A percentile compares a stretch with the other conserved stretches of the same genome.
Evolutionary conservation across 2,329 filamentous ascomycete genomes (phyloP).

Genomic region (Hawksworthiomyces lignivorus): DNA sequence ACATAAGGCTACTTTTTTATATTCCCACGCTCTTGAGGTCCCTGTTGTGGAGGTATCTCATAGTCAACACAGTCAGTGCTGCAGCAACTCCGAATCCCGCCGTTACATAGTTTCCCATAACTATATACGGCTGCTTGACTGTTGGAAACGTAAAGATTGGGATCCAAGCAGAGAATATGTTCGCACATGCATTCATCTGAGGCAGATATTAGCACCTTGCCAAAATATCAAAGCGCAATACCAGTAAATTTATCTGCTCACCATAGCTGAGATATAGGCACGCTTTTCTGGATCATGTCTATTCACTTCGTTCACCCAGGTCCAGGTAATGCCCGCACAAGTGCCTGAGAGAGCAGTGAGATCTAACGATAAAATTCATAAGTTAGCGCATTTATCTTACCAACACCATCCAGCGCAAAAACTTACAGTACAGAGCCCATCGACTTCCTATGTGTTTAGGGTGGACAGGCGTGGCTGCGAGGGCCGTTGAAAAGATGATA

Average conservation of each 20-base stretch:
- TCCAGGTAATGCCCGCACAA: slow-evolving; percentile 20
- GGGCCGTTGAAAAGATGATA: slow-evolving; percentile 19
- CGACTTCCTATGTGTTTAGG: slow-evolving; percentile 15
- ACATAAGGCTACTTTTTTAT: background rate
- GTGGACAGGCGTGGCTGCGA: slow-evolving; percentile 20
- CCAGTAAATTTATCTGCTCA: too few relatives aligned
- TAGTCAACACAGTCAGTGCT: slow-evolving; percentile 13
- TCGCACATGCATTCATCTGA: slow-evolving; percentile 23
- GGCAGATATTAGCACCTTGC: too few relatives aligned
- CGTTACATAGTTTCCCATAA: slow-evolving; percentile 22
- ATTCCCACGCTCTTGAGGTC: too few relatives aligned
- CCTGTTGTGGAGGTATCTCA: slow-evolving; percentile 17
- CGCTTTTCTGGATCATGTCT: slow-evolving; percentile 21
- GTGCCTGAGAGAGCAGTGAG: slow-evolving; percentile 17
- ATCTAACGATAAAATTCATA: slow-evolving; percentile 12
- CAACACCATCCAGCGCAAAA: too few relatives aligned
- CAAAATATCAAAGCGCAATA: too few relatives aligned
- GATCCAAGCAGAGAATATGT: slow-evolving; percentile 23
- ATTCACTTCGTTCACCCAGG: slow-evolving; percentile 20
- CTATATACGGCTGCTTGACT: slow-evolving; percentile 22
- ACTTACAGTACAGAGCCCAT: slow-evolving; percentile 20
- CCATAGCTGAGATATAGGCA: slow-evolving; percentile 21
- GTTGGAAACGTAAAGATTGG: slow-evolving; percentile 23
- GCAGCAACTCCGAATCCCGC: slow-evolving; percentile 18
- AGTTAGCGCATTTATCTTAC: too few relatives aligned